These are phyloP conservation scores for Artemisia argyi DNA, from an alignment of 129 eudicot genomes.

Conservation along the genomic window DNA sequence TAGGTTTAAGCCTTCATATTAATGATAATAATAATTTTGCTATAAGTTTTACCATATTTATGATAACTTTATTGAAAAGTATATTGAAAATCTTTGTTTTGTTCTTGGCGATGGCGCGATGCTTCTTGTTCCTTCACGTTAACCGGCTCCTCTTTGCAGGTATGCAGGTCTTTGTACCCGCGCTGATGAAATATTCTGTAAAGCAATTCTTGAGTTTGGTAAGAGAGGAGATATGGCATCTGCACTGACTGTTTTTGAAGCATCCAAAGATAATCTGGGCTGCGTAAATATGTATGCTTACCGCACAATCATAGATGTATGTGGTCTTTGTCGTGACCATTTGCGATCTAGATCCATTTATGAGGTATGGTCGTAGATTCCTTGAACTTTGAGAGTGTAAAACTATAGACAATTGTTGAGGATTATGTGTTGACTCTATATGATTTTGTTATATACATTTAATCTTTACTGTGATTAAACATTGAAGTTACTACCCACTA, in stretches of 20 bases:
- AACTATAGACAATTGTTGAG: not conserved
- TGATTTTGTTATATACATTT: not conserved
- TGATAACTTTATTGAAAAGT: not conserved
- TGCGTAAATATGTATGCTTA: constrained; percentile 78
- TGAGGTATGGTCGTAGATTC: constrained; percentile 54
- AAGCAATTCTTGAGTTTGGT: constrained; percentile 76
- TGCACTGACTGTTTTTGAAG: constrained; percentile 75
- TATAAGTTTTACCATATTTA: not conserved
- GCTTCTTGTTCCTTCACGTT: not conserved
- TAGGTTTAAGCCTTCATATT: constrained; percentile 4
- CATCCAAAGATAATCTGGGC: constrained; percentile 57
- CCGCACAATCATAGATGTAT: constrained; percentile 91
- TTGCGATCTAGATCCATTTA: constrained; percentile 78
- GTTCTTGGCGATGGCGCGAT: not conserved
- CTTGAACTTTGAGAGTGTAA: constrained; percentile 8
- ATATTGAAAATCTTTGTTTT: constrained; percentile 6
- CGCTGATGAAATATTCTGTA: constrained; percentile 55
- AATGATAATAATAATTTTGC: not conserved
- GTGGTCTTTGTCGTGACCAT: constrained; percentile 86
- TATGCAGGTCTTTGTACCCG: constrained; percentile 54
- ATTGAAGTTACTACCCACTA: not conserved
- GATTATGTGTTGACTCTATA: not conserved
- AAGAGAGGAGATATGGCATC: constrained; percentile 76
- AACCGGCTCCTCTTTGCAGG: constrained; percentile 43
- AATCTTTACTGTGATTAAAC: constrained; percentile 4